Evolutionary conservation across 129 eudicot genomes (phyloP), one percentile per base, ranked within the genome.

Genomic region (Escallonia rubra): DNA sequence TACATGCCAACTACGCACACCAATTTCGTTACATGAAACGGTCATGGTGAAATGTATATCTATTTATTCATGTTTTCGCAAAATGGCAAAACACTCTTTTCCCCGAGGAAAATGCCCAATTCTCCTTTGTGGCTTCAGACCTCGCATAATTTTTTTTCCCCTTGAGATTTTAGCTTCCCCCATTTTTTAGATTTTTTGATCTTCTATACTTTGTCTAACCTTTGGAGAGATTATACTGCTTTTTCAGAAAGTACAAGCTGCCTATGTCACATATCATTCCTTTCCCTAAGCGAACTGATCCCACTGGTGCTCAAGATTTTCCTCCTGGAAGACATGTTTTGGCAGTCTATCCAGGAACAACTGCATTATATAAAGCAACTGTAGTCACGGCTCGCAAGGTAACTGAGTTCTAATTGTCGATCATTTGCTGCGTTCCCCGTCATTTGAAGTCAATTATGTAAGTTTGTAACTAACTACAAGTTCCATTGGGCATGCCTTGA

Each of bases 301-400:
- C 87, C 53, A 73, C 97, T 6, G 70, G 79, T 52, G 92, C 85
- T 66, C 90, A 68, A 52, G 97, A 90, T 70, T 90, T 90, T 42
- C 87, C 78, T 68, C 77, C 81, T 43, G 96, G 96, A 78, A 85
- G 74, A 83, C 96, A 86, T 40, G 97, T 91, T 44, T 76, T 92
- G 80, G 98, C 98, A 50, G 95, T 92, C 57, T 92, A 92, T 79
- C 98, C 98, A 43, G 82, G 86, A 67, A 92, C 98, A 63, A 92
- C 96, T 34, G 90, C 96, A 8, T 77, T 92, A 63, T 92, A 92
- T 65, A 92, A 86, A 82, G 98, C 98, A 68, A 92, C 98, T 53
- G 98, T 92, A n/a, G 89, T 84, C 59, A 83, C 79, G 60, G 67
- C 91, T 65, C 95, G 96, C 66, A 92, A 92, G 96, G 98, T 92